Evolutionary conservation across 805 yeast species (phyloP), one percentile per base, ranked within the genome.

Genomic region (Saccharomycopsis oosterbeekiorum): DNA sequence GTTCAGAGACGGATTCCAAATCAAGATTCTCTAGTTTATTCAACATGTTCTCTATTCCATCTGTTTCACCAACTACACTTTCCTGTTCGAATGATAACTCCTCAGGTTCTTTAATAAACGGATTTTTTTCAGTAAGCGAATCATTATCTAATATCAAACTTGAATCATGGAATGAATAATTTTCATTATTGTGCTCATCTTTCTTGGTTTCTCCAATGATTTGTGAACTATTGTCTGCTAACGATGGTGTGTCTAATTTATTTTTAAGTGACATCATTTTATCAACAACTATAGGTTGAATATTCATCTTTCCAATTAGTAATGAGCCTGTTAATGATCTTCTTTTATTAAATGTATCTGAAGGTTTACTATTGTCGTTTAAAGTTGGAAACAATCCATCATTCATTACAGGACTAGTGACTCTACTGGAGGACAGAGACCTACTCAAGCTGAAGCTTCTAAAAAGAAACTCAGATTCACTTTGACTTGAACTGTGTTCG

Each of bases 281-380:
- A 37, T 71, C 71, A 40, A 75, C 68, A 47, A 75, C 65, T 1
- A 75, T 70, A 0, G 80, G 77, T 56, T 71, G 71, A 24, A 76
- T 68, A 62, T 76, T 76, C 76, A 76, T 71, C 59, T 74, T 76
- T n/a, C 74, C 72, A 64, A 75, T 67, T 14, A 76, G 67, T 40
- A 71, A 66, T 19, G 77, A 76, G 6, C 80, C 80, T 40, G 75
- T 62, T 15, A 64, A 17, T 39, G 66, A 64, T 53, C 62, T 37
- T 34, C 66, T 42, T 15, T 64, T 47, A n/a, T 57, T 57, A 21
- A 24, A 24, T 6, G 14, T 15, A 4, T 47, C 26, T 14, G 17
- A 11, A 12, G n/a, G 53, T 26, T 47, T 47, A 8, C 1, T 10
- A 21, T 26, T 21, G 21, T 26, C 26, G 3, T 21, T 47, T 21